Conservation (phyloP, 345 rosid genomes). For the Eucalyptus dawsonii region DNA sequence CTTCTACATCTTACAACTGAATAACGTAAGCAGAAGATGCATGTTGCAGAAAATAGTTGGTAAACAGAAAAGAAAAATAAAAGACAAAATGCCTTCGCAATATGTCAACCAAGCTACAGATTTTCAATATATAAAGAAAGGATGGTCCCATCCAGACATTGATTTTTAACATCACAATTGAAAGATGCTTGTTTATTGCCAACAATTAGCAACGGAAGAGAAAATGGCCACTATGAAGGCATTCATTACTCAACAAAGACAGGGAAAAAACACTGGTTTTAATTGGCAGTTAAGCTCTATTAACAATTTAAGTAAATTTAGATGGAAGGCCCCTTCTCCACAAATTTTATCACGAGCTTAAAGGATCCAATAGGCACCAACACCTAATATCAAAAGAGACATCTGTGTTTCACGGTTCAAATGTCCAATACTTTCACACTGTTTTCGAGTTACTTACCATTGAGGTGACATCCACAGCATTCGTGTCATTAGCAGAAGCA, state of each 20-base stretch:
- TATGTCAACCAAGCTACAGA: background rate
- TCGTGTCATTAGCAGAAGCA: slow-evolving; percentile 25
- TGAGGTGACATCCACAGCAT: slow-evolving; percentile 31
- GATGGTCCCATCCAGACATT: background rate
- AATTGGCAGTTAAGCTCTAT: background rate
- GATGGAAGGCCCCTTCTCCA: background rate
- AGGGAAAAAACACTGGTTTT: background rate
- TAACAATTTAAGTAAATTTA: background rate
- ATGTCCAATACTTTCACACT: background rate
- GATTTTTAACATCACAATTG: background rate
- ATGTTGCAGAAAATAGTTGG: background rate
- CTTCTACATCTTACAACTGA: background rate
- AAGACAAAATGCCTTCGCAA: background rate
- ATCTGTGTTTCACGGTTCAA: background rate
- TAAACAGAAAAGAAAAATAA: background rate
- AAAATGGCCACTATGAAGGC: background rate
- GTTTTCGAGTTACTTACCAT: slow-evolving; percentile 24
- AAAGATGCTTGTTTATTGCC: background rate
- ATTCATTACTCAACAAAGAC: background rate
- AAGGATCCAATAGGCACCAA: background rate
- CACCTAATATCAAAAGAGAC: background rate
- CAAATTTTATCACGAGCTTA: background rate
- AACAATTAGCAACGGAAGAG: background rate
- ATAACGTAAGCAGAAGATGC: background rate
- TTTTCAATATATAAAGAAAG: background rate